Base-by-base conservation (phyloP, 2,329 filamentous ascomycete species). In the Colletotrichum coccodes region DNA sequence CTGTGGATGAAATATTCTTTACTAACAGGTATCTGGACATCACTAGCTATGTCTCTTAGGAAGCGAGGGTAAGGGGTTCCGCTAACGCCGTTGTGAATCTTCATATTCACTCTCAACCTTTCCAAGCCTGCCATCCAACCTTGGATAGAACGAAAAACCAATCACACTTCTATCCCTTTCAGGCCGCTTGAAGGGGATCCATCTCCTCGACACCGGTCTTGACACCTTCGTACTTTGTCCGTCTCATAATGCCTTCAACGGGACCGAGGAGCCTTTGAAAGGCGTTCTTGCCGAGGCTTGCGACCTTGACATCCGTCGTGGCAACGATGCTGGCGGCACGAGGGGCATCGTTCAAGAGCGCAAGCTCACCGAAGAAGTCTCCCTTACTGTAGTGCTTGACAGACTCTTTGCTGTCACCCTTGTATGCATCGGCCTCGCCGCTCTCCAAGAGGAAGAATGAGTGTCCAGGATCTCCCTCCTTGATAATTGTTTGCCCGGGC, bases 301-400 rank as follows among this genome's bases (percentile, higher is more conserved):
- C 96, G 58, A 98, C 94, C 84, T 98, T 98, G 78, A 97, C 92
- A 71, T 97, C 93, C 7, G 92, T 93, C 79, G 90, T 87, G 75
- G 93, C 93, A 53, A 97, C 85, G 60, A 99, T 90, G 73, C 92
- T 97, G 58, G 96, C 96, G 42, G 95, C 95, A 77, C 96, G 91
- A 9, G 96, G 96, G 62, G 94, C 93, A 77, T 99, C 95, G 74
- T 98, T 97, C 73, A 98, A 86, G 76, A 99, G 82, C 7, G 96
- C 96, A 70, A 99, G 86, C 82, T 99, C 96, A 71, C 96, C 96
- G 82, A 99, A 99, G 84, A 96, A 99, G 77, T 98, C 96, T 34
- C 96, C 96, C 81, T 97, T 96, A 72, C 86, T 87, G 80, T 98
- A 98, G 61, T 89, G 86, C 77, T 94, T 94, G 71, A 98, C 91